These are phyloP conservation scores for Herpetospermum pedunculosum DNA, from an alignment of 306 rosid genomes.

Conservation along the genomic window DNA sequence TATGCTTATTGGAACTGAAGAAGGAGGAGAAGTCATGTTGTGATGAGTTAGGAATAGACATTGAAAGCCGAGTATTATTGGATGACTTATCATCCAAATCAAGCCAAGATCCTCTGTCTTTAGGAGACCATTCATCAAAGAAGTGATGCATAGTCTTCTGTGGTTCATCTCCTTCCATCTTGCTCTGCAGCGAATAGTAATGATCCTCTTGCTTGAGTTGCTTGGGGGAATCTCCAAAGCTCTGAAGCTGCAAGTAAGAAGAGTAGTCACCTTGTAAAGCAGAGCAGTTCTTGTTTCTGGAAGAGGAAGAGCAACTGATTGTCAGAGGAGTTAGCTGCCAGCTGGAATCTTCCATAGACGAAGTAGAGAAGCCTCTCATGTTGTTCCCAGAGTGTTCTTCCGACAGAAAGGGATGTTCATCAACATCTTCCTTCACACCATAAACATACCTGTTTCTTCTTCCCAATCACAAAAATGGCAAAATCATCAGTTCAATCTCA, in stretches of 20 bases:
- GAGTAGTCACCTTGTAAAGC: conserved; percentile 43
- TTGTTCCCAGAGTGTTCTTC: conserved; percentile 58
- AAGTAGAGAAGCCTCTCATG: conserved; percentile 62
- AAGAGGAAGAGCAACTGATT: conserved; percentile 59
- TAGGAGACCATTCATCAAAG: conserved; percentile 76
- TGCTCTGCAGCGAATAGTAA: not conserved
- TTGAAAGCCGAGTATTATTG: conserved; percentile 56
- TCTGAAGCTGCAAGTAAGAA: conserved; percentile 58
- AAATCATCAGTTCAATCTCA: not conserved
- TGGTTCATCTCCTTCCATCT: conserved; percentile 41
- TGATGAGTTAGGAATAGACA: conserved; percentile 42
- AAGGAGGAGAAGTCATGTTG: not conserved
- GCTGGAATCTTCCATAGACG: conserved; percentile 65
- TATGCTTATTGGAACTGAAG: not conserved
- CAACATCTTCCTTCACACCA: conserved; percentile 71
- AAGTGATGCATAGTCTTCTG: conserved; percentile 77
- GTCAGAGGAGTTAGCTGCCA: conserved; percentile 77
- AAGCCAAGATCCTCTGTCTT: conserved; percentile 59
- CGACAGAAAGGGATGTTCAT: conserved; percentile 70
- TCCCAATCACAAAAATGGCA: not conserved
- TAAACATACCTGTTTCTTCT: conserved; percentile 56
- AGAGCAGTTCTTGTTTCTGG: conserved; percentile 58
- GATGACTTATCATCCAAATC: conserved; percentile 85
- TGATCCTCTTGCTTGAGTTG: not conserved
- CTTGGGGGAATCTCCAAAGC: not conserved